Base-by-base conservation (phyloP, 768 basidiomycete genomes). In the Cystofilobasidium bisporidii region DNA sequence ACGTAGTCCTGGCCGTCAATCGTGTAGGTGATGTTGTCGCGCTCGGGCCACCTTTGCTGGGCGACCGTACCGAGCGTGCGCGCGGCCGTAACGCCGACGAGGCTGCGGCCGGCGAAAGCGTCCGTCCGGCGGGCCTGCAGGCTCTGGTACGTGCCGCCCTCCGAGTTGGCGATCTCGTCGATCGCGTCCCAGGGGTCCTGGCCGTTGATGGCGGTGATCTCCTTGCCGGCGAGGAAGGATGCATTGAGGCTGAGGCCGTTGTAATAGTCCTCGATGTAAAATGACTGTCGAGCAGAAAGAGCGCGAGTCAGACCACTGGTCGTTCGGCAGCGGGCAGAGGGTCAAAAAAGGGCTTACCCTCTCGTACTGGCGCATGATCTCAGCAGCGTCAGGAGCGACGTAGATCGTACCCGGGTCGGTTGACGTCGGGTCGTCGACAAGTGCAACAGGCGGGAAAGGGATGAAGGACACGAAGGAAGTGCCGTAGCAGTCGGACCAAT, bases 101-200 rank as follows among this genome's bases (percentile, higher is more conserved):
- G 53, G 22, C 53, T 56, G 3, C 53, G 26, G 5, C 53, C 28
- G 53, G 53, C 53, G 28, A 56, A 30, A 8, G 53, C 53, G 53
- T 56, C 17, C 12, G 53, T 56, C 6, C 53, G 53, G 3, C 53
- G 53, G 20, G 43, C 56, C 14, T 58, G 38, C 20, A 43, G 56
- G 14, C 36, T 26, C 43, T 43, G 53, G 43, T 65, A 65, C 17
- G 53, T 33, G n/a, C 55, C 55, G 22, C 48, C 40, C 55, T 65
- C 64, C n/a, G 24, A 41, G 40, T 65, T 33, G 55, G 56, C 64
- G 40, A 65, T 58, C n/a, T 41, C 36, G 64, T 65, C 64, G 56
- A 65, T 65, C 40, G 24, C 41, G 18, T 43, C 30, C 55, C 55
- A 65, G 18, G 64, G 64, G 12, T 41, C 64, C 40, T 57, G 14